Conservation (phyloP, 441 rosid species). For the Bocquillonia castaneifolia region DNA sequence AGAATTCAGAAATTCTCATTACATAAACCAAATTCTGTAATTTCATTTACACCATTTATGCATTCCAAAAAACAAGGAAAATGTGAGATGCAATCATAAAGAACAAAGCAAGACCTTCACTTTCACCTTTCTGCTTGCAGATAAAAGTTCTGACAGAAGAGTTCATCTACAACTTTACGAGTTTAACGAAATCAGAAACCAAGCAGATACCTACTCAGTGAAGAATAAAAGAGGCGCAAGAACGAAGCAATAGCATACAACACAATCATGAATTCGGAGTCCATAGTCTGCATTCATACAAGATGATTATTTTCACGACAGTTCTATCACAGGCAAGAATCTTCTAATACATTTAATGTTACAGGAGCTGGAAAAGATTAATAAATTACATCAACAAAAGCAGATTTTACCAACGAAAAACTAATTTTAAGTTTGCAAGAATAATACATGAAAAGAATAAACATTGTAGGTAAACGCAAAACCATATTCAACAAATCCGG, state of each 20-base stretch:
- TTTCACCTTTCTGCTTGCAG: too few species aligned
- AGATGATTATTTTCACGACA: neutral
- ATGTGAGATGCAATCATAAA: too few species aligned
- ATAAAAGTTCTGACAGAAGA: too few species aligned
- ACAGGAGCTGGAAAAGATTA: neutral
- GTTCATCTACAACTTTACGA: too few species aligned
- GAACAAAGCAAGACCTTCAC: too few species aligned
- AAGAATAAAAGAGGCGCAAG: neutral
- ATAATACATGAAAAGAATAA: conserved; percentile 29
- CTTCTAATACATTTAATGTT: conserved; percentile 1
- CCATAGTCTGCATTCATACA: neutral
- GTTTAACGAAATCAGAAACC: too few species aligned
- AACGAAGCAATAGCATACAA: neutral
- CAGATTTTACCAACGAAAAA: conserved; percentile 23
- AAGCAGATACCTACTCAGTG: too few species aligned
- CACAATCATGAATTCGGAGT: neutral
- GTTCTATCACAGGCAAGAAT: conserved; percentile 1
- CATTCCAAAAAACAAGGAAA: too few species aligned
- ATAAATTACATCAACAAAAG: conserved; percentile 7
- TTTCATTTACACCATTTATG: too few species aligned
- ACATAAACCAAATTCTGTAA: too few species aligned
- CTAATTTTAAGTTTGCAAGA: conserved; percentile 16
- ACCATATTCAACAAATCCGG: conserved; percentile 27
- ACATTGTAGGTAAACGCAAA: neutral
- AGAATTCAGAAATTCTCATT: too few species aligned